phyloP scores from a whole-genome alignment of 75 land plant genomes.

The Gnetum montanum region DNA sequence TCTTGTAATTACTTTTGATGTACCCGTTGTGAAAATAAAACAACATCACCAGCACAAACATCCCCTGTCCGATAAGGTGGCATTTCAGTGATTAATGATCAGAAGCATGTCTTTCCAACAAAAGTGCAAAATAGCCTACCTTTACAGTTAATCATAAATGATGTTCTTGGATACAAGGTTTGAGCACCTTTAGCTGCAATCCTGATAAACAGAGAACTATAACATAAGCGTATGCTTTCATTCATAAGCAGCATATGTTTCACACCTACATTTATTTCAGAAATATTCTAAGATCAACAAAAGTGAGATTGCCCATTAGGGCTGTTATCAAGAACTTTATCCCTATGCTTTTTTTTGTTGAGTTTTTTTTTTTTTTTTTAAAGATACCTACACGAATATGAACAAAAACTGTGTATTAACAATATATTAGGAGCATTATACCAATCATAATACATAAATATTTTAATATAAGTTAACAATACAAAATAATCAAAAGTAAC shows the following conservation, averaged over 20 bases:
- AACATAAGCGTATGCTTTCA: neutral
- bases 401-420: too few relatives aligned
- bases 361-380: neutral
- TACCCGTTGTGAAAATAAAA: constrained; percentile 24
- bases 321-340: neutral
- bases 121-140: constrained; percentile 7
- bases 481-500: too few relatives aligned
- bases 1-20: constrained; percentile 13
- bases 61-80: constrained; percentile 16
- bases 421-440: too few relatives aligned
- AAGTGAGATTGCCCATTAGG: neutral
- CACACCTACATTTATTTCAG: neutral
- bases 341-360: neutral
- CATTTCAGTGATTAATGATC: constrained; percentile 1
- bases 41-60: constrained; percentile 24
- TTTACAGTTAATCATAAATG: constrained; percentile 20
- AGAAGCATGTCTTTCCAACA: neutral
- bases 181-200: constrained; percentile 16
- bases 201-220: constrained; percentile 7
- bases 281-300: neutral
- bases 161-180: constrained; percentile 16
- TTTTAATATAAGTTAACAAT: too few relatives aligned
- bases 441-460: too few relatives aligned
- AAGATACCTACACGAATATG: too few relatives aligned
- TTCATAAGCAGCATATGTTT: neutral